Evolutionary conservation across 345 rosid genomes (phyloP).

Genomic region (Citrus glauca): DNA sequence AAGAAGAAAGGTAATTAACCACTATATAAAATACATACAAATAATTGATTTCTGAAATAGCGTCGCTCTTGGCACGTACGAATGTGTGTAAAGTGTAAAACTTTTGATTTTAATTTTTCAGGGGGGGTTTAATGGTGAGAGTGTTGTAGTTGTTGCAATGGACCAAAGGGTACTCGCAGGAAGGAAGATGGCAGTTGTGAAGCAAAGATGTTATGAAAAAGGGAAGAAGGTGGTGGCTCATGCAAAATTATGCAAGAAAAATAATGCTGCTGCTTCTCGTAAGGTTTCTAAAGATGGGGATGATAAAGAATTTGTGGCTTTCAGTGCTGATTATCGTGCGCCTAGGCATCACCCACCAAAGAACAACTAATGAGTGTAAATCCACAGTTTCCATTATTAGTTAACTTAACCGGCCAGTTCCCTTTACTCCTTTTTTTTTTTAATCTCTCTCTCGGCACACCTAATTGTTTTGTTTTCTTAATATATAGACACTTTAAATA

Average conservation of each 20-base stretch:
- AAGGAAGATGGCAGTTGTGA: conserved; percentile 4
- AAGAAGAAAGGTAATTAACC: conserved; percentile 1
- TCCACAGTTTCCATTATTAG: not conserved
- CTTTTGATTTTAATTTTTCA: not conserved
- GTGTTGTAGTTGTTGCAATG: not conserved
- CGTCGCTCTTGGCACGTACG: not conserved
- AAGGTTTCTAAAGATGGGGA: conserved; percentile 21
- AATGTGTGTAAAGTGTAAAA: not conserved
- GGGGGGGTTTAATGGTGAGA: not conserved
- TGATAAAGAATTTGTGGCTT: conserved; percentile 54
- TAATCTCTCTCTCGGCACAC: not conserved
- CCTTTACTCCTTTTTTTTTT: not conserved
- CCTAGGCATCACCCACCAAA: conserved; percentile 85
- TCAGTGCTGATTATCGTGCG: conserved; percentile 62
- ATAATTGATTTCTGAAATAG: too few species aligned
- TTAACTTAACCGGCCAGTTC: not conserved
- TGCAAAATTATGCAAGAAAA: conserved; percentile 5
- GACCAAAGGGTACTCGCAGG: not conserved
- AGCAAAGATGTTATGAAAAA: not conserved
- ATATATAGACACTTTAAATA: not conserved
- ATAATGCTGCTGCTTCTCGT: not conserved
- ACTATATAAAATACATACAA: too few species aligned
- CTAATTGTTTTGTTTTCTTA: not conserved
- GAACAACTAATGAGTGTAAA: conserved; percentile 41
- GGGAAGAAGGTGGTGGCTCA: not conserved